Evolutionary conservation across 2,329 filamentous ascomycete genomes (phyloP), one percentile per base, ranked within the genome.

Genomic region (Drechslerella dactyloides): DNA sequence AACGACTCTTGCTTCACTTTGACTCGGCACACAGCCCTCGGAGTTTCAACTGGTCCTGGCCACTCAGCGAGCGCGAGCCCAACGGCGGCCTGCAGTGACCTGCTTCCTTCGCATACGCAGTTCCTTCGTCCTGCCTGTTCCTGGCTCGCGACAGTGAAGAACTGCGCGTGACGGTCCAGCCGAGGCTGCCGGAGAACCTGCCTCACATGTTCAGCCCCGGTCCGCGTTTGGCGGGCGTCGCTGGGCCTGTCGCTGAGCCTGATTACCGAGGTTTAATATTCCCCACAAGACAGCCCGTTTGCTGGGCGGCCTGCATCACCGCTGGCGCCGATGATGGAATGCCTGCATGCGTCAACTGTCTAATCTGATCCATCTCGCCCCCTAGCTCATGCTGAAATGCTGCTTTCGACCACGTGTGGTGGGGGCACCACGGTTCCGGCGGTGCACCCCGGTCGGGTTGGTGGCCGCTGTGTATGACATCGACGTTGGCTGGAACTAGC

Each of bases 171-270:
- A 53, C 24, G 60, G 60, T 27, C 50, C 54, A 72, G 60, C 68
- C 68, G 68, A 72, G 68, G 68, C 68, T 60, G 51, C 30, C 19
- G 40, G 33, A 21, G 53, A 55, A 48, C 24, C 23, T 44, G 37
- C 52, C 68, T 65, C 68, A 72, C 68, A 72, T 72, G 68, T 61
- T 65, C 68, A 53, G 60, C 60, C 68, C 66, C 54, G 59, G 59
- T 59, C 50, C 4, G 21, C 44, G 44, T 48, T 48, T 48, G 17
- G 19, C 44, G 17, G 44, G 15, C 13, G 37, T 42, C 37, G 37
- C 46, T 13, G 57, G 52, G 30, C 33, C 2, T 57, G 15, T 13
- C 24, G 10, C 54, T 23, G 13, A 17, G 17, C 37, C 35, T 23
- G 13, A 21, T 37, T 55, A 13, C 17, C 30, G 33, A 40, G 35